Base-by-base conservation (phyloP, 306 rosid genomes). In the Acacia melanoxylon region DNA sequence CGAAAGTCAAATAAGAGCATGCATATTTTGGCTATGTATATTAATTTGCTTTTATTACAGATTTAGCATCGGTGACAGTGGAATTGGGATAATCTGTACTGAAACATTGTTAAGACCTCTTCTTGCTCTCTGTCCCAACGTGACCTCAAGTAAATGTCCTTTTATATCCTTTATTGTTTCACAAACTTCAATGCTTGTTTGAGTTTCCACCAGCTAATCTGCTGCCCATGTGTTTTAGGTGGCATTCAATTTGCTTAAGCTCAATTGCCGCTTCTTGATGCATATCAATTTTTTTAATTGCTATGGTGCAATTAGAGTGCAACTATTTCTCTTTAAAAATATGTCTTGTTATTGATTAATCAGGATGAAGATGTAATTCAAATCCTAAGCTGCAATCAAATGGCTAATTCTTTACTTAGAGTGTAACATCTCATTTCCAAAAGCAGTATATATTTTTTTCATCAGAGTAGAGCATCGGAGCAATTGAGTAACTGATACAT, bases 11-110 rank as follows among this genome's bases (percentile, higher is more conserved):
- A 48, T 25, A 56, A 24, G 22, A 17, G 58, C 68, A 29, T 10
- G 14, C 8, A 40, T 79, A 22, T 33, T 68, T 75, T 19, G 69
- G 29, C 16, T 67, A 40, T 54, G 17, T 58, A 16, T 37, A 1
- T 35, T 56, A 14, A 52, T 78, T 63, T 19, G 27, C 78, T 89
- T 80, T 27, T 65, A 49, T 78, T 80, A 29, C 90, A 92, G 97
- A 86, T 92, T 95, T 66, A 87, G 95, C 88, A 88, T 92, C 83
- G 91, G 89, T 81, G 97, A 92, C 80, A 79, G 92, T 84, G 94
- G 97, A 86, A 89, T 92, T 79, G 93, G 92, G 76, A 92, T 92
- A 80, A 92, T 92, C 72, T 92, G 95, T 86, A 92, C 95, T 15
- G 92, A 91, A 54, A 84, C 97, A 56, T 84, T 92, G 75, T 82